Evolutionary conservation across 2,329 filamentous ascomycete genomes (phyloP), one percentile per base, ranked within the genome.

Genomic region (Clonostachys chloroleuca): DNA sequence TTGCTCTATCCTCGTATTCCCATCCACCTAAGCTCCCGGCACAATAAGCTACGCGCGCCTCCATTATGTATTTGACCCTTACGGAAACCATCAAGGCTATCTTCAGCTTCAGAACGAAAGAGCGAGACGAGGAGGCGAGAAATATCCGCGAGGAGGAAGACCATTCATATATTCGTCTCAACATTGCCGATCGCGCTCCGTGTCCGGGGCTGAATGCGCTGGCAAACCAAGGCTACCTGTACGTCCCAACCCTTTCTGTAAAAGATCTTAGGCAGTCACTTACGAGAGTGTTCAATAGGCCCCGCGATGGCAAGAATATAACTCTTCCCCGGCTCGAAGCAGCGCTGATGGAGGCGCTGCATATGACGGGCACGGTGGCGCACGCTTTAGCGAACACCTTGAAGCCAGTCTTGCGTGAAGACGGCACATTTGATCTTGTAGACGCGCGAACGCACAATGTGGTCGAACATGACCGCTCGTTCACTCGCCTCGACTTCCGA

Each of bases 401-500:
- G 18, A 18, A 18, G 18, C 18, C 18, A 18, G 18, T 18, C 18
- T 18, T 18, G 18, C 18, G 18, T 18, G 60, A 18, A 18, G 60
- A 55, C 44, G 55, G 53, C 18, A 65, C 46, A 63, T 61, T 3
- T 18, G 18, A 18, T 18, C 18, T 18, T 18, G 18, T 18, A 18
- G 18, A 18, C 18, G 18, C 18, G 18, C 18, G 18, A 18, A 18
- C 18, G 18, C 18, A 18, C 18, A 18, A 18, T 18, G 18, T 18
- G 18, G 18, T 18, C 18, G 18, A 18, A 18, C 18, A 18, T 18
- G 18, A 18, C 18, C 18, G 18, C 18, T 18, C 18, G 18, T 18
- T 18, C 18, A 18, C 55, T 62, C 12, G 54, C 20, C 5, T 63
- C 6, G 63, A 66, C 45, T 57, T 58, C 43, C 57, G 56, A 13